Conservation (phyloP, 2,329 filamentous ascomycete species). For the Colletotrichum liriopes region DNA sequence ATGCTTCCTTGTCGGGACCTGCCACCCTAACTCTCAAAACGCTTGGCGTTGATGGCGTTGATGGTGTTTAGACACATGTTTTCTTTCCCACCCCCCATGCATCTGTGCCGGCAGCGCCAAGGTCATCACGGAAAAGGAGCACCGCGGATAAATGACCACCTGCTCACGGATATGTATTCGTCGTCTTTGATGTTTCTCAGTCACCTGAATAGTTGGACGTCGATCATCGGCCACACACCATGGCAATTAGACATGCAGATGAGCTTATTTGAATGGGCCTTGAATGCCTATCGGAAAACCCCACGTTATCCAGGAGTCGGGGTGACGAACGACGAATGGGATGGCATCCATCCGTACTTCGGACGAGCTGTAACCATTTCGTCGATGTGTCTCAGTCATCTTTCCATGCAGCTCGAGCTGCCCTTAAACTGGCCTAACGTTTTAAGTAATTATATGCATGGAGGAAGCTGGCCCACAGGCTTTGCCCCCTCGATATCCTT, state of each 20-base stretch:
- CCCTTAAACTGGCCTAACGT: background rate
- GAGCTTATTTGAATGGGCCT: conserved; percentile 18
- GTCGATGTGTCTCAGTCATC: background rate
- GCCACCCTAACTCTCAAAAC: conserved; percentile 17
- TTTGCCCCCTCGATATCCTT: background rate
- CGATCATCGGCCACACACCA: conserved; percentile 19
- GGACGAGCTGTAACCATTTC: background rate
- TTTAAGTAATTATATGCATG: conserved; percentile 18
- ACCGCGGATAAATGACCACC: conserved; percentile 17
- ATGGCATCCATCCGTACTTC: background rate
- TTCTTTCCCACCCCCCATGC: conserved; percentile 12
- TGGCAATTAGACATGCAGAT: background rate
- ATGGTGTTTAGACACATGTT: conserved; percentile 20
- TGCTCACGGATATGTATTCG: conserved; percentile 4
- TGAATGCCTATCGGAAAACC: conserved; percentile 27
- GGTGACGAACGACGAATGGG: background rate
- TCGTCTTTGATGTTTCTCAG: background rate
- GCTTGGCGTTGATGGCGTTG: conserved; percentile 29
- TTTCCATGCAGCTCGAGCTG: background rate
- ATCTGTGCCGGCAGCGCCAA: conserved; percentile 26
- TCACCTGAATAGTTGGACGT: conserved; percentile 9
- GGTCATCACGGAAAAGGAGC: conserved; percentile 26
- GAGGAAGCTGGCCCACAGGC: conserved; percentile 6
- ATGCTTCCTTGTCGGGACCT: conserved; percentile 21
- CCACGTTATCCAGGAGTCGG: background rate